phyloP scores from a whole-genome alignment of 106 monocot genomes.

The Chionographis japonica region DNA sequence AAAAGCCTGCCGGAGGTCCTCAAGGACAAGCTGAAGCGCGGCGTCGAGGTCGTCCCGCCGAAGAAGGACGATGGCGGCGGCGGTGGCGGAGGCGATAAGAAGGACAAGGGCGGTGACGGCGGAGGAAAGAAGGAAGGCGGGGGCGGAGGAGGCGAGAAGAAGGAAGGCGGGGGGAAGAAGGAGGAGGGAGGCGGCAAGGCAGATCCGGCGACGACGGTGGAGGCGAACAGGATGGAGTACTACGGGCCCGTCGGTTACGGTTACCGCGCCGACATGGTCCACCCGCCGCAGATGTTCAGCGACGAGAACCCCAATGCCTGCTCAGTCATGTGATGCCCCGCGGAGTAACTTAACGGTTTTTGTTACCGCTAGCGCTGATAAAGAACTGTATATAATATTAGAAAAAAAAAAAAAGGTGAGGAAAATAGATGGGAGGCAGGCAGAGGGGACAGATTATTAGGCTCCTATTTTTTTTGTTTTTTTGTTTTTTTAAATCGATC shows the following conservation, averaged over 20 bases:
- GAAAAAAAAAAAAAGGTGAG: too few relatives aligned
- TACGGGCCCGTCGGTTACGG: slow-evolving; percentile 16
- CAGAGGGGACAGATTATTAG: too few relatives aligned
- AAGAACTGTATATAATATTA: too few relatives aligned
- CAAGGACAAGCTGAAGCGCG: slow-evolving; percentile 41
- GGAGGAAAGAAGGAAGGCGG: slow-evolving; percentile 8
- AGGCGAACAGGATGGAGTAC: slow-evolving; percentile 44
- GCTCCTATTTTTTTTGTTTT: too few relatives aligned
- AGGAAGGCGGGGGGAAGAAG: neutral
- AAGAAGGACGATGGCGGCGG: slow-evolving; percentile 26
- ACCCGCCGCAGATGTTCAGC: slow-evolving; percentile 77
- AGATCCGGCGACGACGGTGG: neutral
- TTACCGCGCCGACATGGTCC: slow-evolving; percentile 28
- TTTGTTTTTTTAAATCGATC: too few relatives aligned
- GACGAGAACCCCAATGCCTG: slow-evolving; percentile 86
- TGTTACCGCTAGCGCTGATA: too few relatives aligned
- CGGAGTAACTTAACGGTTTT: neutral
- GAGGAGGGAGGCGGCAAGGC: neutral
- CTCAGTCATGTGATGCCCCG: slow-evolving; percentile 49
- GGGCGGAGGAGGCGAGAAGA: neutral
- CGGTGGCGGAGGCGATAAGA: slow-evolving; percentile 3
- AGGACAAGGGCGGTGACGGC: neutral
- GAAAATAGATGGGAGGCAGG: too few relatives aligned
- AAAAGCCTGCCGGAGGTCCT: slow-evolving; percentile 27
- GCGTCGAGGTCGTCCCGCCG: slow-evolving; percentile 31